Evolutionary conservation across 2,329 filamentous ascomycete species (phyloP), one percentile per base, ranked within the genome.

Genomic region (Colletotrichum horii): DNA sequence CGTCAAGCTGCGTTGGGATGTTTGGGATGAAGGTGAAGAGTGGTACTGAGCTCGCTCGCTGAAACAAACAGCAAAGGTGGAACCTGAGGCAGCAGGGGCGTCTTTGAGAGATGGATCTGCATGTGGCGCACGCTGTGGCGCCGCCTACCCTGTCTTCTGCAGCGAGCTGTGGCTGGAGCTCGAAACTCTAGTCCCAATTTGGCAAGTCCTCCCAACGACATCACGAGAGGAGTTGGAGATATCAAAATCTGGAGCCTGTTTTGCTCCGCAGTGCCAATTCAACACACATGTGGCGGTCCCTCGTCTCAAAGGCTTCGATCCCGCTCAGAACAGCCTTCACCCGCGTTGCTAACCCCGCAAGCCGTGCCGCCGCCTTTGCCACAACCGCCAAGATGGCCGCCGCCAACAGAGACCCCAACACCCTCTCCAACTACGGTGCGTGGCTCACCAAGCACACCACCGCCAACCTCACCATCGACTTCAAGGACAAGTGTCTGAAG

Each of bases 341-440:
- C 32, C 70, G 26, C 64, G 24, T 74, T 58, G 34, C 16, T 34
- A 60, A 34, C 28, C 28, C 70, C 19, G 24, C 52, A 12, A 74
- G 22, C 34, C 70, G 70, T 24, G 62, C 73, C 30, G 72, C 38
- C 56, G 43, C 65, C 64, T 73, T 75, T 60, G 56, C 43, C 15
- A 73, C 62, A 6, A 68, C 74, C 58, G 74, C 74, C 48, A 75
- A 68, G 43, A 75, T 75, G 73, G 28, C 74, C 61, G 28, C 74
- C 61, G 78, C 78, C 70, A 80, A 88, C 66, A 91, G 95, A 81
- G 96, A 98, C 86, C 96, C 96, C 69, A 97, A 96, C 84, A 98
- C 97, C 30, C 87, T 97, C 75, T 94, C 95, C 82, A 98, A 98
- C 88, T 98, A 98, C 85, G 93, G 95, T 84, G 93, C 94, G 71